These are phyloP conservation scores for Sinapis alba DNA, from an alignment of 441 rosid species.

Conservation along the genomic window DNA sequence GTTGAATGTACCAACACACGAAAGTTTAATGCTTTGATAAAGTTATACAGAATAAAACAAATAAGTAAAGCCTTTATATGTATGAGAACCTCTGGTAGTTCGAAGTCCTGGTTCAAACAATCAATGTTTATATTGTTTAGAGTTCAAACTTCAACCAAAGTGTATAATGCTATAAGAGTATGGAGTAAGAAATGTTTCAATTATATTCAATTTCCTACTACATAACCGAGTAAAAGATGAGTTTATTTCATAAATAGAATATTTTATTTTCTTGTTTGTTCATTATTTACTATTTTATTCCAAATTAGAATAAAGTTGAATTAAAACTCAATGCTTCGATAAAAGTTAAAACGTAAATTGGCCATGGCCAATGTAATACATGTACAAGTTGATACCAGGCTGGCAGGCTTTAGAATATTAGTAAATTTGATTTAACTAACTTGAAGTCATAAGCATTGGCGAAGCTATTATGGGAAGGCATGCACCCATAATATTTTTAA, in stretches of 20 bases:
- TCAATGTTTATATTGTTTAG: background rate
- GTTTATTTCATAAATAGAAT: too few relatives aligned
- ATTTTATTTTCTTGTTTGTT: too few relatives aligned
- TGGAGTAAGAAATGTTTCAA: too few relatives aligned
- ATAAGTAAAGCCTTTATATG: background rate
- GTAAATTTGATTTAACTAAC: conserved; percentile 1
- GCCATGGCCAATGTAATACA: background rate
- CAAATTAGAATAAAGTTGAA: too few relatives aligned
- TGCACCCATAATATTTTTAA: background rate
- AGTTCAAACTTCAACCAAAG: background rate
- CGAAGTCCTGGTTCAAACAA: too few relatives aligned
- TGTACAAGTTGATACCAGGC: conserved; percentile 2
- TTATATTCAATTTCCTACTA: too few relatives aligned
- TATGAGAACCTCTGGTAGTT: background rate
- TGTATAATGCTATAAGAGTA: too few relatives aligned
- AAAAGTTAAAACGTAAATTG: too few relatives aligned
- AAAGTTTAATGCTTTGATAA: background rate
- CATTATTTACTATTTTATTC: too few relatives aligned
- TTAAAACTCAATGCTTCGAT: too few relatives aligned
- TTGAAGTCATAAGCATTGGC: background rate
- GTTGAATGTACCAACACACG: background rate
- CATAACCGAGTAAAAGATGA: too few relatives aligned
- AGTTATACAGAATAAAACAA: background rate
- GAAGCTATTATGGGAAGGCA: background rate
- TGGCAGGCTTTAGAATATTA: background rate